Percentiles rank a stretch among this genome's conserved stretches.
These are phyloP conservation scores for Oryza punctata DNA, from an alignment of 176 grass and related monocot species.

Conservation along the genomic window DNA sequence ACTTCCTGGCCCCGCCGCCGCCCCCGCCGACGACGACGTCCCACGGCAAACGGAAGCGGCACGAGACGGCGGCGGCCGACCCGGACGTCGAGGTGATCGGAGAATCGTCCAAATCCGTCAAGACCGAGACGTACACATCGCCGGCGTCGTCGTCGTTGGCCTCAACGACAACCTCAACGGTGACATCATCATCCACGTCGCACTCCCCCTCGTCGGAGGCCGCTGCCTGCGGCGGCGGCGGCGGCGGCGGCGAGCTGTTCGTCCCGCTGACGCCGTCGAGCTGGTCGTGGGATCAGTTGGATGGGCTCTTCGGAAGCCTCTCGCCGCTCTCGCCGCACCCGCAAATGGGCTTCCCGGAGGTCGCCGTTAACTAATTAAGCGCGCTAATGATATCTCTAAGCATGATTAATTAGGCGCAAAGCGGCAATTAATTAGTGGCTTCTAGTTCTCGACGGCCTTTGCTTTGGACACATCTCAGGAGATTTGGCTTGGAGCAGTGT, in stretches of 20 bases:
- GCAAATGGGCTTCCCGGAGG: slow-evolving; percentile 50
- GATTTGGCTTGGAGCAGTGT: slow-evolving; percentile 37
- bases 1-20: slow-evolving; percentile 12
- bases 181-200: slow-evolving; percentile 38
- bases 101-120: slow-evolving; percentile 9
- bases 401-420: slow-evolving; percentile 32
- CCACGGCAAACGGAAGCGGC: slow-evolving; percentile 36
- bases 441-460: slow-evolving; percentile 42
- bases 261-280: slow-evolving; percentile 46
- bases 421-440: slow-evolving; percentile 30
- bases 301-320: slow-evolving; percentile 41
- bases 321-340: slow-evolving; percentile 55
- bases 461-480: slow-evolving; percentile 51
- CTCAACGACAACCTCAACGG: slow-evolving; percentile 33
- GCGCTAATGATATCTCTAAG: background rate
- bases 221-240: background rate
- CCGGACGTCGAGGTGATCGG: slow-evolving; percentile 1
- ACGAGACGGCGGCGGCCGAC: background rate
- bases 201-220: slow-evolving; percentile 14
- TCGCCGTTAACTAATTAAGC: slow-evolving; percentile 45
- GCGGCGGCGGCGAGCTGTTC: slow-evolving; percentile 7
- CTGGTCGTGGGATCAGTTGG: slow-evolving; percentile 49
- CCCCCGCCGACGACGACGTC: background rate
- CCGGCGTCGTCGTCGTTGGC: slow-evolving; percentile 23
- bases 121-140: slow-evolving; percentile 29